phyloP scores from a whole-genome alignment of 305 asterid genomes.

The Fraxinus floribunda region DNA sequence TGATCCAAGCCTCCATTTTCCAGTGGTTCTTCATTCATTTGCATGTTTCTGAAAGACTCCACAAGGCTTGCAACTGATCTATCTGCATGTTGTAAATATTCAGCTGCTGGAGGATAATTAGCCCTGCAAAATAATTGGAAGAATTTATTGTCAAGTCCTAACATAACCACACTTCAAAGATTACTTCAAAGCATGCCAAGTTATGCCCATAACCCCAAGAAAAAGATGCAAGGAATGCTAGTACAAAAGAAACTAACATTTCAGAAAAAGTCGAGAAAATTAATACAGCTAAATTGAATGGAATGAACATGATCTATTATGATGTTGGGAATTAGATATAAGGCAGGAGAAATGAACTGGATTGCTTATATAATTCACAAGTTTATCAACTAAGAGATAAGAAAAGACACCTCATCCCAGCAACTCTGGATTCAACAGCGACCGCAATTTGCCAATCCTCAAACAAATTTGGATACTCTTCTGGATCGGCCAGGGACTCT shows the following conservation, averaged over 20 bases:
- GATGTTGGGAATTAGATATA: conserved; percentile 9
- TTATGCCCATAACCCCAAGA: conserved; percentile 10
- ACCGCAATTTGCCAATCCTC: conserved; percentile 96
- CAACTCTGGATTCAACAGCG: conserved; percentile 68
- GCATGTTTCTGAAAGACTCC: conserved; percentile 76
- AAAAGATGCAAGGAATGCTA: conserved; percentile 14
- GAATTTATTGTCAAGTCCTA: not conserved
- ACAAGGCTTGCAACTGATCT: conserved; percentile 82
- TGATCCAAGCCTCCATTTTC: not conserved
- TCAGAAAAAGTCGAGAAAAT: not conserved
- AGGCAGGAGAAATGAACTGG: conserved; percentile 4
- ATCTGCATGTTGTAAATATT: conserved; percentile 60
- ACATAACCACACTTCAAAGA: not conserved
- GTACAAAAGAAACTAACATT: not conserved
- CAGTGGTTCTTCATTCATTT: conserved; percentile 52
- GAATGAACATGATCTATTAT: conserved; percentile 1
- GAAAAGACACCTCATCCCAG: conserved; percentile 60
- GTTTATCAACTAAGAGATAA: not conserved
- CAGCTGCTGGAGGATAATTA: conserved; percentile 69
- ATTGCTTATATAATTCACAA: not conserved
- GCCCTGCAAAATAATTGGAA: conserved; percentile 26
- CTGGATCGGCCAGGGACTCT: conserved; percentile 96
- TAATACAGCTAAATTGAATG: not conserved
- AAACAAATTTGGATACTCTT: conserved; percentile 83
- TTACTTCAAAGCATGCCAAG: conserved; percentile 7